Percentiles rank a stretch among this genome's conserved stretches.
These are phyloP conservation scores for Boletellus emodensis DNA, from an alignment of 768 basidiomycete species.

Conservation along the genomic window DNA sequence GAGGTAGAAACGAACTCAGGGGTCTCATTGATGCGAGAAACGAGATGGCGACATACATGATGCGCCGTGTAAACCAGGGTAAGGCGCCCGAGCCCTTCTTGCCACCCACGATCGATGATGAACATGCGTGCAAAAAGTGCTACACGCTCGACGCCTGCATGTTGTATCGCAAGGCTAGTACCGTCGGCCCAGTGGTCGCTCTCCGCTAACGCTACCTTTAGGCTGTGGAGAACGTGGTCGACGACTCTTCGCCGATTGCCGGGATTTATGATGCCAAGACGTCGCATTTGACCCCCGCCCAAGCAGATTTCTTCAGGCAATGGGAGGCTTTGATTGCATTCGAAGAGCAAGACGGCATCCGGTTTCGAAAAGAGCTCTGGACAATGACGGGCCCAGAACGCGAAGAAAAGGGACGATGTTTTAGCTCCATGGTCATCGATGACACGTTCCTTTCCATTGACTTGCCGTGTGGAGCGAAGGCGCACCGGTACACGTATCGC, in stretches of 20 bases:
- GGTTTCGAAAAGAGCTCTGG: slow-evolving; percentile 92
- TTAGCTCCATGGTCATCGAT: slow-evolving; percentile 73
- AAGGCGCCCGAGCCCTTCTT: slow-evolving; percentile 55
- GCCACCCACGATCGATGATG: slow-evolving; percentile 84
- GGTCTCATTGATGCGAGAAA: slow-evolving; percentile 81
- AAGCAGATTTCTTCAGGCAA: slow-evolving; percentile 76
- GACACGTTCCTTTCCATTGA: slow-evolving; percentile 31
- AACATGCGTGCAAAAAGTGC: slow-evolving; percentile 73
- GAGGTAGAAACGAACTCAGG: slow-evolving; percentile 76
- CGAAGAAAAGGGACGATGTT: slow-evolving; percentile 80
- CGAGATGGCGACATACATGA: slow-evolving; percentile 76
- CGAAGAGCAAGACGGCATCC: slow-evolving; percentile 83
- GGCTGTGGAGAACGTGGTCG: slow-evolving; percentile 66
- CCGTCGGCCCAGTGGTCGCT: background rate
- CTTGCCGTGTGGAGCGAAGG: slow-evolving; percentile 42
- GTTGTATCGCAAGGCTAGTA: slow-evolving; percentile 80
- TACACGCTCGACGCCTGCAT: slow-evolving; percentile 85
- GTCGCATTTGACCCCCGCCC: slow-evolving; percentile 64
- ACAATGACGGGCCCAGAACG: slow-evolving; percentile 79
- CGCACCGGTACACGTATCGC: slow-evolving; percentile 76
- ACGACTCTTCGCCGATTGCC: slow-evolving; percentile 50
- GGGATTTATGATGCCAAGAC: slow-evolving; percentile 77
- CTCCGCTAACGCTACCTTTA: slow-evolving; percentile 26
- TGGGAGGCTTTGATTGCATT: slow-evolving; percentile 86
- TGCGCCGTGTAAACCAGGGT: slow-evolving; percentile 38